Evolutionary conservation across 2,329 filamentous ascomycete species (phyloP).

Genomic region (Penicillium polonicum): DNA sequence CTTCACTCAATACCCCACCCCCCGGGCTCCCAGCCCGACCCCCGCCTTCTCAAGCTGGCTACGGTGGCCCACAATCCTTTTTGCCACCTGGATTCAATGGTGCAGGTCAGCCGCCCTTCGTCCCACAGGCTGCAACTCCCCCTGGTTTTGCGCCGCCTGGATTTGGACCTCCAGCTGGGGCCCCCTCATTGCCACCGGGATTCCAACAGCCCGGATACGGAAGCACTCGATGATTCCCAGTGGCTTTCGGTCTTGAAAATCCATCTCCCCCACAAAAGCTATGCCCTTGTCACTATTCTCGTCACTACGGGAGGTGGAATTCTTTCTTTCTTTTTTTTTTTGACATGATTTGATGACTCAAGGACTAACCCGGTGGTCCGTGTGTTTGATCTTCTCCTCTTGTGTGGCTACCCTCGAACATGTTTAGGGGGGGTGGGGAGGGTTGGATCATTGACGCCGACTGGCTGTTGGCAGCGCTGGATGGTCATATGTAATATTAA

Average conservation of each 20-base stretch:
- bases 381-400: neutral
- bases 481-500: neutral
- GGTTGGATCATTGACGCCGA: neutral
- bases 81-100: constrained; percentile 40
- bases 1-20: constrained; percentile 46
- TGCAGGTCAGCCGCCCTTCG: constrained; percentile 30
- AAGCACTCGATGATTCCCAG: constrained; percentile 34
- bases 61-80: constrained; percentile 59
- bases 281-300: neutral
- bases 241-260: neutral
- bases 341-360: constrained; percentile 15
- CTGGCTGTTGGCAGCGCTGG: neutral
- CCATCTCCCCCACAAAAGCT: neutral
- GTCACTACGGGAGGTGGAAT: neutral
- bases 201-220: constrained; percentile 45
- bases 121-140: constrained; percentile 45
- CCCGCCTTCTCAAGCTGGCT: constrained; percentile 66
- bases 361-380: neutral
- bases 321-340: neutral
- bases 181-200: constrained; percentile 42
- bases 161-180: constrained; percentile 41
- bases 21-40: constrained; percentile 65
- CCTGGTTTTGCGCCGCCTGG: constrained; percentile 52
- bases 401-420: neutral
- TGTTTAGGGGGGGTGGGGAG: neutral